Conservation (phyloP, 768 basidiomycete species). For the Pleurotus sapidus region DNA sequence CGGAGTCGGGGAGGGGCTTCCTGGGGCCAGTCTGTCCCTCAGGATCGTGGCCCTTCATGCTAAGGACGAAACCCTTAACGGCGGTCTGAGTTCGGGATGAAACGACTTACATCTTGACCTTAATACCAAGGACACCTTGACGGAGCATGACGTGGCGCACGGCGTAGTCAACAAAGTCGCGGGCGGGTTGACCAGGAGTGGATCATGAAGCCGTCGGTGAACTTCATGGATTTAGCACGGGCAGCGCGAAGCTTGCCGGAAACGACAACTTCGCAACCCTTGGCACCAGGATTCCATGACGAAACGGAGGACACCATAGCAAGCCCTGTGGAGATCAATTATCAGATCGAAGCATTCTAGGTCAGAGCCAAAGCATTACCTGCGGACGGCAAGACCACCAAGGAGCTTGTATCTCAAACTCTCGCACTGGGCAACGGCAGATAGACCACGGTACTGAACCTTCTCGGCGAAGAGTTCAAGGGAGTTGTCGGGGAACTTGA, state of each 20-base stretch:
- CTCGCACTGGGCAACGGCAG: conserved; percentile 98
- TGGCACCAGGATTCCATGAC: conserved; percentile 99
- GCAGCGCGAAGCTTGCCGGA: conserved; percentile 99
- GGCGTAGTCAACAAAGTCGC: conserved; percentile 96
- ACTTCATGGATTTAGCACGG: conserved; percentile 99
- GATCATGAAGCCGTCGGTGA: conserved; percentile 99
- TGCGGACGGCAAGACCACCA: conserved; percentile 97
- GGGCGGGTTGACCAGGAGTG: conserved; percentile 97
- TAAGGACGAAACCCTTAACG: conserved; percentile 22
- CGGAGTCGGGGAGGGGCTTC: conserved; percentile 94
- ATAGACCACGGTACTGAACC: conserved; percentile 96
- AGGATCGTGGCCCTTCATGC: conserved; percentile 97
- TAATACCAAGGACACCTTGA: conserved; percentile 99
- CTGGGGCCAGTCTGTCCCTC: conserved; percentile 86
- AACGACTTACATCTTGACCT: conserved; percentile 88
- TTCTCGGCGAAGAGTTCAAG: conserved; percentile 99
- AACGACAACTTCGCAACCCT: conserved; percentile 99
- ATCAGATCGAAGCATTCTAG: neutral
- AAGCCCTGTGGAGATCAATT: conserved; percentile 57
- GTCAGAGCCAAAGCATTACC: conserved; percentile 48
- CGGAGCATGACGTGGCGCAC: conserved; percentile 97
- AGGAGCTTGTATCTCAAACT: conserved; percentile 98
- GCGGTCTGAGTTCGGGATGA: neutral
- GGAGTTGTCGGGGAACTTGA: conserved; percentile 99
- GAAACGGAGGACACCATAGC: conserved; percentile 99